These are phyloP conservation scores for Wickerhamomyces sp. DNA, from an alignment of 1,139 yeast genomes.

Conservation along the genomic window DNA sequence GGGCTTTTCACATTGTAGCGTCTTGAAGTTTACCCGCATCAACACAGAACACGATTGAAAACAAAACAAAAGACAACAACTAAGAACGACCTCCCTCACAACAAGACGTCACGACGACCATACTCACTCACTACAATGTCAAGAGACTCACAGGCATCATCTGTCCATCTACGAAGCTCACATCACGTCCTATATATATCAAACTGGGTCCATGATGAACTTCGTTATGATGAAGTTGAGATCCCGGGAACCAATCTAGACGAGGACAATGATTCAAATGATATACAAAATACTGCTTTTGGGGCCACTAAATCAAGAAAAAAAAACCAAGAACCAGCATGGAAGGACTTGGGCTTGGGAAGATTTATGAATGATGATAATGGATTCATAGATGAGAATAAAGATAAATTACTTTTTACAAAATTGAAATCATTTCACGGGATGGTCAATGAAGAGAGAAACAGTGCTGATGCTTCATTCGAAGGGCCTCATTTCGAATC, in stretches of 20 bases:
- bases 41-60: too few relatives aligned
- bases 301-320: slow-evolving; percentile 25
- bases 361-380: slow-evolving; percentile 23
- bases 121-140: slow-evolving; percentile 15
- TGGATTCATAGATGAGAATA: background rate
- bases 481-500: slow-evolving; percentile 1
- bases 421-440: slow-evolving; percentile 7
- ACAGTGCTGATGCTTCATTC: background rate
- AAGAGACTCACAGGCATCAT: slow-evolving; percentile 27
- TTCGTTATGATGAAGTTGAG: slow-evolving; percentile 35
- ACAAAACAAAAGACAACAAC: background rate
- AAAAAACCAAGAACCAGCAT: slow-evolving; percentile 22
- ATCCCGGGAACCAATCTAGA: slow-evolving; percentile 17
- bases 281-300: slow-evolving; percentile 18
- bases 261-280: slow-evolving; percentile 18
- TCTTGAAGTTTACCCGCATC: too few relatives aligned
- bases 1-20: too few relatives aligned
- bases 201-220: slow-evolving; percentile 32
- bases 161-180: slow-evolving; percentile 30
- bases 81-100: too few relatives aligned
- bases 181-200: slow-evolving; percentile 31
- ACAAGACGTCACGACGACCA: background rate
- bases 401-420: slow-evolving; percentile 9
- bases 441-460: background rate
- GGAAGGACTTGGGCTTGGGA: slow-evolving; percentile 32